Percentiles rank a stretch among this genome's conserved stretches.
These are phyloP conservation scores for Ascomycota sp. DNA, from an alignment of 2,329 filamentous ascomycete species.

Conservation along the genomic window DNA sequence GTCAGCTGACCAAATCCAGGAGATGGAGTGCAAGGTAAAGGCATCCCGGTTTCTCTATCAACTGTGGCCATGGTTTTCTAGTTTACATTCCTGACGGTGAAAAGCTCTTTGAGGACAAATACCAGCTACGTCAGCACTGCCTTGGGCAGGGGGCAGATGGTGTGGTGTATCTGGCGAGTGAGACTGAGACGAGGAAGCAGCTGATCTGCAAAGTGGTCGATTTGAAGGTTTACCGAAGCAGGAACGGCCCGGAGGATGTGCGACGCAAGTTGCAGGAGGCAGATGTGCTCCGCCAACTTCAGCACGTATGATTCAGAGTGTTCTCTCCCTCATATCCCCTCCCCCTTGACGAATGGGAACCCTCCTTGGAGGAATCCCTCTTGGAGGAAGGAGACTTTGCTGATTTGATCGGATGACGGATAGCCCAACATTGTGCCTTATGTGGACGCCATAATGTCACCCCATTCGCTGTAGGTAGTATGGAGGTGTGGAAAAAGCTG, in stretches of 20 bases:
- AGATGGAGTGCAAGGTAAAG: slow-evolving; percentile 14
- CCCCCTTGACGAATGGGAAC: background rate
- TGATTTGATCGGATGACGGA: too few relatives aligned
- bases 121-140: slow-evolving; percentile 13
- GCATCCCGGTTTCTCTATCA: background rate
- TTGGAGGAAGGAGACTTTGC: too few relatives aligned
- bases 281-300: slow-evolving; percentile 29
- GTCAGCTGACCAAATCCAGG: slow-evolving; percentile 11
- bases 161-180: slow-evolving; percentile 17
- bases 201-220: slow-evolving; percentile 49
- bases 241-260: slow-evolving; percentile 9
- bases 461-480: slow-evolving; percentile 26
- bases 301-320: slow-evolving; percentile 22
- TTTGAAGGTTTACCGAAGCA: slow-evolving; percentile 15
- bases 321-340: too few relatives aligned
- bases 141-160: slow-evolving; percentile 18
- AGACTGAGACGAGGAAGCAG: slow-evolving; percentile 32
- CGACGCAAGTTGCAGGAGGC: slow-evolving; percentile 25
- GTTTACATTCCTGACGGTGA: slow-evolving; percentile 1
- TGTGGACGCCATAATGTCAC: slow-evolving; percentile 27
- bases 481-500: too few relatives aligned
- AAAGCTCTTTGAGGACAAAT: slow-evolving; percentile 14
- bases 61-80: background rate
- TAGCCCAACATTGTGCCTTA: slow-evolving; percentile 35
- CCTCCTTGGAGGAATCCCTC: too few relatives aligned